phyloP scores from a whole-genome alignment of 306 rosid genomes.

The Sicyos edulis region DNA sequence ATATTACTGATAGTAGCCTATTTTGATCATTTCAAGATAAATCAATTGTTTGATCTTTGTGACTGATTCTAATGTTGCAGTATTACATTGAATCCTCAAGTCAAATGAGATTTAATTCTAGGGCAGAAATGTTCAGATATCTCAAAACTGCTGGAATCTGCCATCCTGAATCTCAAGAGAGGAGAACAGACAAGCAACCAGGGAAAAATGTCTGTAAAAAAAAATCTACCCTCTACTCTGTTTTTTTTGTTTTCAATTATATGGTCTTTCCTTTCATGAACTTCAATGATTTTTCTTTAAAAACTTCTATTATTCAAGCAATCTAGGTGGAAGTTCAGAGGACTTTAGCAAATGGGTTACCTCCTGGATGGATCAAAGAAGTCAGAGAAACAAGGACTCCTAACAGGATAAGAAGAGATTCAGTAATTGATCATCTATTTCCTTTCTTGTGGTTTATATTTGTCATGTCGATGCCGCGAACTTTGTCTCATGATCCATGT shows the following conservation, averaged over 20 bases:
- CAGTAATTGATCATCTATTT: conserved; percentile 35
- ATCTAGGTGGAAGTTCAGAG: conserved; percentile 59
- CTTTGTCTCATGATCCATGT: not conserved
- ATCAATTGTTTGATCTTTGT: conserved; percentile 1
- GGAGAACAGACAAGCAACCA: conserved; percentile 30
- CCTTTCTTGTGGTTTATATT: conserved; percentile 4
- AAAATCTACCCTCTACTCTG: conserved; percentile 24
- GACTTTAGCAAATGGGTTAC: conserved; percentile 45
- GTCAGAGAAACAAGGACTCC: conserved; percentile 37
- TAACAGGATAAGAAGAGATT: conserved; percentile 40
- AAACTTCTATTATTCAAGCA: conserved; percentile 45
- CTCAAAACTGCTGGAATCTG: conserved; percentile 26
- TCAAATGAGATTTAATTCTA: conserved; percentile 51
- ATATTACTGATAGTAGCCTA: not conserved
- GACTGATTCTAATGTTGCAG: conserved; percentile 39
- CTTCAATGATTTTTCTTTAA: conserved; percentile 31
- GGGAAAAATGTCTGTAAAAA: conserved; percentile 48
- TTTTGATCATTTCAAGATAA: not conserved
- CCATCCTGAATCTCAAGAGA: conserved; percentile 22
- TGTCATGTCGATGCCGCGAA: not conserved
- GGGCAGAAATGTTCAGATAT: conserved; percentile 48
- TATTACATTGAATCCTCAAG: conserved; percentile 47
- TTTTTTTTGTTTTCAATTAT: conserved; percentile 8
- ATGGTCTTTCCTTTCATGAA: conserved; percentile 7
- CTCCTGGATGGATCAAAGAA: conserved; percentile 59